Evolutionary conservation across 768 basidiomycete species (phyloP), one percentile per base, ranked within the genome.

Genomic region (Sporobolomyces roseus): DNA sequence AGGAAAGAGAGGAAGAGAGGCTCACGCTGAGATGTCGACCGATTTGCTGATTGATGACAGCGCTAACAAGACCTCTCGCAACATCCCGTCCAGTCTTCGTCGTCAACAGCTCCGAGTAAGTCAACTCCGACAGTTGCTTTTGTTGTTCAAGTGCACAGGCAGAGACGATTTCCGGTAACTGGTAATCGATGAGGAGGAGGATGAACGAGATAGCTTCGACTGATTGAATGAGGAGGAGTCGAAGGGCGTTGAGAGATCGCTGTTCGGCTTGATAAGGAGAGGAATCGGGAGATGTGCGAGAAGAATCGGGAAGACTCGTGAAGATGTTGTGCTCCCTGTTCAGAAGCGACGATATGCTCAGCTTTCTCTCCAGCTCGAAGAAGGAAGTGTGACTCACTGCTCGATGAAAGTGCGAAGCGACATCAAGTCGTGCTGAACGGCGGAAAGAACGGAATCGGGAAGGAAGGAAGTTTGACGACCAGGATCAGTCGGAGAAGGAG

Each of bases 1-100:
- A n/a, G n/a, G 38, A 9, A 41, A 17, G 45, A 46, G 12, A 33
- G 61, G 25, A 58, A 58, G 65, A n/a, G 9, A 9, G 27, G 19
- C 89, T 74, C 78, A 93, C 93, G 72, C 90, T 92, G 59, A 93
- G 90, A 77, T 98, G 93, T 77, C 94, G 91, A 27, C 90, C 90
- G 73, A 98, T 98, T 78, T 99, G 96, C 77, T 94, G 92, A 78
- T 99, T 91, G 73, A 99, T 98, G 73, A 99, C 85, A 36, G 93
- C 87, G 71, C 94, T 98, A 16, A 98, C 93, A 46, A 99, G 80
- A 17, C 87, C 87, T 72, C 91, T 84, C 13, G 96, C 94, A 29
- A 88, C 85, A n/a, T 87, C 87, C 74, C 92, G 85, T 45, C 96
- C 96, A 74, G 87, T 84, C 76, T 88, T 85, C 43, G 86, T 85